Base-by-base conservation (phyloP, 2,329 filamentous ascomycete species). In the Colletotrichum sp. region DNA sequence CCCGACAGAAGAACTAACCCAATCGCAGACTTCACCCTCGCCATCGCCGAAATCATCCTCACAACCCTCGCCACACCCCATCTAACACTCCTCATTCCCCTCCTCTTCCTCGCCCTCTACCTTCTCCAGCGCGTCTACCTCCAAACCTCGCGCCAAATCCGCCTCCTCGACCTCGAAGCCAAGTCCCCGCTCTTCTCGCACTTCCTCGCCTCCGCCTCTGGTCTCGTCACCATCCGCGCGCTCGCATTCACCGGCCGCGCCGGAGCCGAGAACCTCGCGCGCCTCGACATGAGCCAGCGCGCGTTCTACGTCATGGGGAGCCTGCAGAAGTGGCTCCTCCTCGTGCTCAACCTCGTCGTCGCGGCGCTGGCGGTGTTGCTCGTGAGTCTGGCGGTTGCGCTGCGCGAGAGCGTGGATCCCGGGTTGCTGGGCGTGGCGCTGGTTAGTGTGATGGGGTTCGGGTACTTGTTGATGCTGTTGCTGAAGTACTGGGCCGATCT, bases 291-390 rank as follows among this genome's bases (percentile, higher is more conserved):
- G 9, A 91, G 90, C 0, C 91, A 93, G 78, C 83, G 85, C 30
- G 90, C 91, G 0, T 91, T 89, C 71, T 93, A 93, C 78, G 84
- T 91, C 1, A 85, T 92, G 16, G 89, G 86, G 65, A 87, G 88
- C 36, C 86, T 92, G 9, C 92, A 93, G 79, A 85, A 89, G 36
- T 93, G 91, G 91, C 84, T 92, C 0, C 86, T 84, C 0, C 82
- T 92, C 0, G 88, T 90, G 0, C 80, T 92, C 3, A 87, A 90
- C 72, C 80, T 91, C 32, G 82, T 88, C 8, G 87, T 89, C 1
- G 86, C 88, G 0, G 85, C 79, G 2, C 82, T 91, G 55, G 88
- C 88, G 2, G 83, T 87, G 2, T 74, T 89, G 4, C 78, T 90
- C 3, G 86, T 90, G 12, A 83, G 84, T 76, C 67, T 79, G 88